Evolutionary conservation across 805 yeast genomes (phyloP).

Genomic region (Zygosaccharomyces kombuchaensis): DNA sequence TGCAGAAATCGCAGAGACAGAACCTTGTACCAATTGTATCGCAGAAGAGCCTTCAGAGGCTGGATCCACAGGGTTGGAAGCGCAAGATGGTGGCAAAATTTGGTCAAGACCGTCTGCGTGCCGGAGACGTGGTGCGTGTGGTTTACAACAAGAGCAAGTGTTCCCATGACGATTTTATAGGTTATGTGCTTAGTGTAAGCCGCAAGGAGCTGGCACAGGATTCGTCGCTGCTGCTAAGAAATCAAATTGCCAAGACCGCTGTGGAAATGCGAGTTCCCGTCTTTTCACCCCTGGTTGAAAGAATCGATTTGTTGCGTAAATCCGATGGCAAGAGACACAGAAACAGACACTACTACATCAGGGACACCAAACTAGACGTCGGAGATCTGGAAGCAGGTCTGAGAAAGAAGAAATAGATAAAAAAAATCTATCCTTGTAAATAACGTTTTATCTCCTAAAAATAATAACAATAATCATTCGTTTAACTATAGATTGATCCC

Average conservation of each 20-base stretch:
- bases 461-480: neutral
- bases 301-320: slow-evolving; percentile 72
- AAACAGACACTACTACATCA: slow-evolving; percentile 86
- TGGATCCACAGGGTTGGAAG: slow-evolving; percentile 73
- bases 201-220: slow-evolving; percentile 56
- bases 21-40: slow-evolving; percentile 16
- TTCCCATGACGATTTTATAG: slow-evolving; percentile 61
- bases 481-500: neutral
- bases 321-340: slow-evolving; percentile 60
- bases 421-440: slow-evolving; percentile 8
- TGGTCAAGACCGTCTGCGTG: slow-evolving; percentile 50
- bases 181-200: slow-evolving; percentile 74
- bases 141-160: slow-evolving; percentile 55
- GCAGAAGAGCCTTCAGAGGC: slow-evolving; percentile 45
- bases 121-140: slow-evolving; percentile 81
- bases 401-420: slow-evolving; percentile 30
- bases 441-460: slow-evolving; percentile 1
- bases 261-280: slow-evolving; percentile 80
- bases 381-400: slow-evolving; percentile 55
- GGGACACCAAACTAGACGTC: slow-evolving; percentile 72
- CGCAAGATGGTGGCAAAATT: slow-evolving; percentile 47
- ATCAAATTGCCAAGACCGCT: slow-evolving; percentile 75
- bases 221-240: slow-evolving; percentile 75
- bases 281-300: slow-evolving; percentile 71
- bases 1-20: slow-evolving; percentile 10